Percentiles rank a stretch among this genome's conserved stretches.
These are phyloP conservation scores for Hanseniaspora lachancei DNA, from an alignment of 805 yeast genomes.

Conservation along the genomic window DNA sequence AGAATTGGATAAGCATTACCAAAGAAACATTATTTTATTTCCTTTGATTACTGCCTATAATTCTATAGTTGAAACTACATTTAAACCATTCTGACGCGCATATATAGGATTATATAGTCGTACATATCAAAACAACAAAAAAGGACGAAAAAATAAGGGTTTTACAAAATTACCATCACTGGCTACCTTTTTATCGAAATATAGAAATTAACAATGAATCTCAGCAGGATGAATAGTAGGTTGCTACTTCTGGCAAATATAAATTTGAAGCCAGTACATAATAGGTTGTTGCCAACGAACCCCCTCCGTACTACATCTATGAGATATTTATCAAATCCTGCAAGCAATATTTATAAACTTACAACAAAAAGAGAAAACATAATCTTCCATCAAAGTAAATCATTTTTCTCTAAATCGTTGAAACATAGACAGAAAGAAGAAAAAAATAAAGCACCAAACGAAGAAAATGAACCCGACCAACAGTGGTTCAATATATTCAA, in stretches of 20 bases:
- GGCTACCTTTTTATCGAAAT: too few relatives aligned
- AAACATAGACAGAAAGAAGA: neutral
- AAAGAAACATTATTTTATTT: too few relatives aligned
- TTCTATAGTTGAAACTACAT: too few relatives aligned
- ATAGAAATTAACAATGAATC: neutral
- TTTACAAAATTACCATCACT: too few relatives aligned
- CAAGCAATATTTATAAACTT: neutral
- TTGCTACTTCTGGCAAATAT: neutral
- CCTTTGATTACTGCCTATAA: too few relatives aligned
- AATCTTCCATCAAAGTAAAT: neutral
- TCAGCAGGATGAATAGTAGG: neutral
- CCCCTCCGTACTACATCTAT: neutral
- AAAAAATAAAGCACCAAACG: neutral
- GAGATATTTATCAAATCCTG: neutral
- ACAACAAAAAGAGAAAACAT: neutral
- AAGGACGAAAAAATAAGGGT: too few relatives aligned
- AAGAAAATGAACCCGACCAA: constrained; percentile 11
- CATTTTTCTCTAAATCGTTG: neutral
- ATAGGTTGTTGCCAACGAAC: neutral
- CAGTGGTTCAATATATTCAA: constrained; percentile 11
- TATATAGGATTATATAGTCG: too few relatives aligned
- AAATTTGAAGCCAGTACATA: neutral
- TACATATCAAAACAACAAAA: too few relatives aligned
- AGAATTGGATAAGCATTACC: too few relatives aligned
- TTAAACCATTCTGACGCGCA: too few relatives aligned